Evolutionary conservation across 495 filamentous ascomycete genomes (phyloP).

Genomic region (Chaetomidium leptoderma): DNA sequence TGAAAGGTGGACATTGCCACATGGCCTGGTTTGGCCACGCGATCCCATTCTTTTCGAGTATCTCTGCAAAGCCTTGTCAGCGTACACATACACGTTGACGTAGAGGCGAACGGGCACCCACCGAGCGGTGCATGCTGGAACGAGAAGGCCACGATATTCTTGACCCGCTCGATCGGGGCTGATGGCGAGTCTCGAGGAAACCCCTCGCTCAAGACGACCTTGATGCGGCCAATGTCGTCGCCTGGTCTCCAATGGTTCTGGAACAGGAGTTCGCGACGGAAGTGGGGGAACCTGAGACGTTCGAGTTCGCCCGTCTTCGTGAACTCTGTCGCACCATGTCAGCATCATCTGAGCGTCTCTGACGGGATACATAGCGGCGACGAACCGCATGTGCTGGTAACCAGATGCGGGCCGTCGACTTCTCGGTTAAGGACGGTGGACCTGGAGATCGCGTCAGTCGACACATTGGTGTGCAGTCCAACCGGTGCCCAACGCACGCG

Average conservation of each 20-base stretch:
- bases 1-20: constrained; percentile 54
- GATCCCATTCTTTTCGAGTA: constrained; percentile 72
- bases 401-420: constrained; percentile 56
- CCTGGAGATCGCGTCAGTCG: constrained; percentile 32
- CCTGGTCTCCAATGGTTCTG: constrained; percentile 69
- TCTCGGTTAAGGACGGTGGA: constrained; percentile 53
- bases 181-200: constrained; percentile 50
- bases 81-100: not conserved
- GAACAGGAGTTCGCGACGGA: constrained; percentile 65
- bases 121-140: constrained; percentile 83
- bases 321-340: constrained; percentile 43
- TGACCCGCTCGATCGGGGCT: constrained; percentile 62
- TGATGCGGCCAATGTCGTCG: constrained; percentile 68
- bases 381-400: constrained; percentile 49
- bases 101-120: constrained; percentile 34
- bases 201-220: constrained; percentile 73
- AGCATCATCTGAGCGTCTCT: not conserved
- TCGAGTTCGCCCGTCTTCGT: constrained; percentile 61
- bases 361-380: not conserved
- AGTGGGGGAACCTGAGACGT: constrained; percentile 65
- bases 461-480: not conserved
- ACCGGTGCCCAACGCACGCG: constrained; percentile 49
- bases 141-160: constrained; percentile 71
- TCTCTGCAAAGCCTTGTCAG: constrained; percentile 40
- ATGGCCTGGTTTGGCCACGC: constrained; percentile 76